Evolutionary conservation across 2,329 filamentous ascomycete species (phyloP).

Genomic region (Leptographium lundbergii): DNA sequence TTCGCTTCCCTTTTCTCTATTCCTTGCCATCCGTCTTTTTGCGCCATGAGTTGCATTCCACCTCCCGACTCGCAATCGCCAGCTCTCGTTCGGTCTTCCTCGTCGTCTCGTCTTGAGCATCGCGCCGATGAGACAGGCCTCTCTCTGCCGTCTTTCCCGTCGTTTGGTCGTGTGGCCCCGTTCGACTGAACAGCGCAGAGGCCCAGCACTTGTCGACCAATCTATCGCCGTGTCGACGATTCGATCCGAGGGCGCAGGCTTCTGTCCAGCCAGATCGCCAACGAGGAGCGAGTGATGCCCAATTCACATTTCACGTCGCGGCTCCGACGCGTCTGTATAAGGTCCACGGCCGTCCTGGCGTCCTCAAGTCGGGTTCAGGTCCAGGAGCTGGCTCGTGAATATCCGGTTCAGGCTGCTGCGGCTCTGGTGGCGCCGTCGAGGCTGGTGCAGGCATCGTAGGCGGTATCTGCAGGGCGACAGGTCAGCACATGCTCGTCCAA

Average conservation of each 20-base stretch:
- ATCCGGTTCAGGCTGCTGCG: conserved; percentile 16
- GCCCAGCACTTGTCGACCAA: too few relatives aligned
- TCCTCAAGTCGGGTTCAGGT: conserved; percentile 14
- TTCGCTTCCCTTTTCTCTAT: not conserved
- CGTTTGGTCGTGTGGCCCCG: not conserved
- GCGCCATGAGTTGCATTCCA: too few relatives aligned
- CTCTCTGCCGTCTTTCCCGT: not conserved
- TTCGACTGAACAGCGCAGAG: too few relatives aligned
- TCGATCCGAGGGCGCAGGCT: not conserved
- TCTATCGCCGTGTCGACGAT: not conserved
- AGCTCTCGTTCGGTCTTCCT: too few relatives aligned
- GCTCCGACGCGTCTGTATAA: not conserved
- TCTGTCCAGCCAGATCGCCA: not conserved
- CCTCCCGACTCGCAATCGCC: too few relatives aligned
- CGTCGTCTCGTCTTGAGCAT: too few relatives aligned
- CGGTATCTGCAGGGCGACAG: conserved; percentile 10
- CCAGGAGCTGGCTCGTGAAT: conserved; percentile 15
- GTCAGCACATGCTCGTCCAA: not conserved
- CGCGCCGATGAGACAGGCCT: too few relatives aligned
- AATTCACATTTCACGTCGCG: not conserved
- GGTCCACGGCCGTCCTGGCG: not conserved
- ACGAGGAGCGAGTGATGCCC: not conserved
- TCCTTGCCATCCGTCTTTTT: not conserved
- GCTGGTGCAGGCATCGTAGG: conserved; percentile 15
- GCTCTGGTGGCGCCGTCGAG: conserved; percentile 15